Conservation (phyloP, 257 asterid genomes). For the Penstemon newberryi region DNA sequence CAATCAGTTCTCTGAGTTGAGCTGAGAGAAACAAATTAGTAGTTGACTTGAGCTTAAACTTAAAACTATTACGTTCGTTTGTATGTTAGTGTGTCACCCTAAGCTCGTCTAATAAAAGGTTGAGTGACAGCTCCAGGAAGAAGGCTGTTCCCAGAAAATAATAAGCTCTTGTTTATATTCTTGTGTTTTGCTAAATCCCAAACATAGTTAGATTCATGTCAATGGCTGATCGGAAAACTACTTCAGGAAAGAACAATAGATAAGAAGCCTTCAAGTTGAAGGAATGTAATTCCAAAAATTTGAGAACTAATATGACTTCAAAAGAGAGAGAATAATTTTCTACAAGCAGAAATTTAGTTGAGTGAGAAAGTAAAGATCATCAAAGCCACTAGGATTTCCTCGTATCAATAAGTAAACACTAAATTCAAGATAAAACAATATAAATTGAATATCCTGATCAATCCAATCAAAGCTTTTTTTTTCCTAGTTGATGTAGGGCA, state of each 20-base stretch:
- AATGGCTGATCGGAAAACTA: background rate
- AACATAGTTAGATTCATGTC: background rate
- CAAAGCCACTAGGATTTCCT: constrained; percentile 3
- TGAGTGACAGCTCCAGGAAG: background rate
- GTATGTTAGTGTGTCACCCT: no score
- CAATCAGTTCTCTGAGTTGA: no score
- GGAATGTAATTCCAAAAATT: background rate
- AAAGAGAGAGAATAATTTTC: no score
- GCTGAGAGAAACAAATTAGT: no score
- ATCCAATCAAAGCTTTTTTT: background rate
- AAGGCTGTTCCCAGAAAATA: background rate
- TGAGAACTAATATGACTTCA: background rate
- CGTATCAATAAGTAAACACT: background rate
- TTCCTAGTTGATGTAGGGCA: background rate
- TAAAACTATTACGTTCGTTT: no score
- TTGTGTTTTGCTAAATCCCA: background rate
- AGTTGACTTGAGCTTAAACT: no score
- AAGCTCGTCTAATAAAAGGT: no score
- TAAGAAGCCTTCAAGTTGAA: background rate
- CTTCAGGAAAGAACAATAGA: background rate
- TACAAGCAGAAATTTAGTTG: background rate
- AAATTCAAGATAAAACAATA: background rate
- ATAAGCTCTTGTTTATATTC: constrained; percentile 5
- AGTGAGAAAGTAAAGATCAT: background rate
- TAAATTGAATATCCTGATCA: constrained; percentile 1